phyloP scores from a whole-genome alignment of 2,329 filamentous ascomycete genomes.

The Leptographium wingfieldii region DNA sequence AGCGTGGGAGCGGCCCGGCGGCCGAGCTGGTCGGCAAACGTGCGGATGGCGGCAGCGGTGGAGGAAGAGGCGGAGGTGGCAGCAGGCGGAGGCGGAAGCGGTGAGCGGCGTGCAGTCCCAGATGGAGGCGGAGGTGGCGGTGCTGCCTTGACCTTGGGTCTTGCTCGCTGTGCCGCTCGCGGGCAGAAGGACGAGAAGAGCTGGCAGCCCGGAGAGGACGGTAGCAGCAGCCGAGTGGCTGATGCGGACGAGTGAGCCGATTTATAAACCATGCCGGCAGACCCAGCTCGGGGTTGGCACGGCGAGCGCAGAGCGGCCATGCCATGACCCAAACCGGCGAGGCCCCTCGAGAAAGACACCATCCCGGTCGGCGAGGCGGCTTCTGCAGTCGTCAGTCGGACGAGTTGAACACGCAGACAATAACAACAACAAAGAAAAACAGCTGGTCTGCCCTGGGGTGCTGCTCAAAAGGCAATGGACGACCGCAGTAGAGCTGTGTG shows the following conservation, averaged over 20 bases:
- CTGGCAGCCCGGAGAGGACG: neutral
- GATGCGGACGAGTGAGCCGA: neutral
- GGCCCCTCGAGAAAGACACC: slow-evolving; percentile 9
- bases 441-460: neutral
- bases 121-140: neutral
- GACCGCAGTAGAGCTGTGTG: neutral
- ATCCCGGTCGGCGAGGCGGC: slow-evolving; percentile 1
- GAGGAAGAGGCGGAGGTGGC: neutral
- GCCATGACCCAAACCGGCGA: neutral
- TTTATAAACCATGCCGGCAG: too few relatives aligned
- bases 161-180: neutral
- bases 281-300: neutral
- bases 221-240: neutral
- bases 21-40: slow-evolving; percentile 43
- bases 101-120: neutral
- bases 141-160: neutral
- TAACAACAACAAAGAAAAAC: neutral
- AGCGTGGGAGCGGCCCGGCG: slow-evolving; percentile 41
- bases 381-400: neutral
- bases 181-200: neutral
- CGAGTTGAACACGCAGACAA: neutral
- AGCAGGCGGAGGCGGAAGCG: neutral
- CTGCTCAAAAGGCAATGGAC: neutral
- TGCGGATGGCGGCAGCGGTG: slow-evolving; percentile 1
- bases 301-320: neutral